Evolutionary conservation across 2,329 filamentous ascomycete genomes (phyloP).

Genomic region (Ophioceras dolichostomum): DNA sequence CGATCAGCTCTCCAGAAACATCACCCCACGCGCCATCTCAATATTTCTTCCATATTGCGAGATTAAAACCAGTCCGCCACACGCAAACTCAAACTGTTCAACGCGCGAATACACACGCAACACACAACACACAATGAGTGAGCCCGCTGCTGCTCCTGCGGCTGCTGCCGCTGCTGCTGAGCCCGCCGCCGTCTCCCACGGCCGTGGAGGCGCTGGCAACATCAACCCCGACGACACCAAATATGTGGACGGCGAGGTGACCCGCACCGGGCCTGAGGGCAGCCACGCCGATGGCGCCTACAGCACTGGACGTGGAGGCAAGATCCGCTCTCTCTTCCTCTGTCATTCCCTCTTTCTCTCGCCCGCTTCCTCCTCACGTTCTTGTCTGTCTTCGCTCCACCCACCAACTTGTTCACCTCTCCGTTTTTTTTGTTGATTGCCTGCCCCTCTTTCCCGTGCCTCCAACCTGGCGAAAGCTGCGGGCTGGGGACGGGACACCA

Average conservation of each 20-base stretch:
- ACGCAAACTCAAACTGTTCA: not conserved
- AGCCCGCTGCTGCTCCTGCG: not conserved
- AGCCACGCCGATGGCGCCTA: slow-evolving; percentile 46
- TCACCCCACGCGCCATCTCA: too few relatives aligned
- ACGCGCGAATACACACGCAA: too few relatives aligned
- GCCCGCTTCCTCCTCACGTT: too few relatives aligned
- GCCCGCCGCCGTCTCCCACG: slow-evolving; percentile 34
- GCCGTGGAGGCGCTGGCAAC: slow-evolving; percentile 50
- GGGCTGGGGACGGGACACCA: too few relatives aligned
- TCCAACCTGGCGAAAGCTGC: too few relatives aligned
- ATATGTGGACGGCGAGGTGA: slow-evolving; percentile 52
- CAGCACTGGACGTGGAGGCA: slow-evolving; percentile 48
- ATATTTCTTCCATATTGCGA: too few relatives aligned
- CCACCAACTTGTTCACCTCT: too few relatives aligned
- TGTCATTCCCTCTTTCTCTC: not conserved
- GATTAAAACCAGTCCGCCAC: too few relatives aligned
- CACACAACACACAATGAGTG: slow-evolving; percentile 15
- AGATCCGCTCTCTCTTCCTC: slow-evolving; percentile 12
- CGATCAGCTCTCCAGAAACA: too few relatives aligned
- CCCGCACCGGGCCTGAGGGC: slow-evolving; percentile 38
- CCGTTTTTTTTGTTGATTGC: not conserved
- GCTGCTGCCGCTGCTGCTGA: slow-evolving; percentile 10
- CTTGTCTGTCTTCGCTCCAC: too few relatives aligned
- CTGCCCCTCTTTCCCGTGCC: not conserved
- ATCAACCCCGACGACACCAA: slow-evolving; percentile 43